Conservation (phyloP, 352 stramenopile species). For the Phytophthora litchii region DNA sequence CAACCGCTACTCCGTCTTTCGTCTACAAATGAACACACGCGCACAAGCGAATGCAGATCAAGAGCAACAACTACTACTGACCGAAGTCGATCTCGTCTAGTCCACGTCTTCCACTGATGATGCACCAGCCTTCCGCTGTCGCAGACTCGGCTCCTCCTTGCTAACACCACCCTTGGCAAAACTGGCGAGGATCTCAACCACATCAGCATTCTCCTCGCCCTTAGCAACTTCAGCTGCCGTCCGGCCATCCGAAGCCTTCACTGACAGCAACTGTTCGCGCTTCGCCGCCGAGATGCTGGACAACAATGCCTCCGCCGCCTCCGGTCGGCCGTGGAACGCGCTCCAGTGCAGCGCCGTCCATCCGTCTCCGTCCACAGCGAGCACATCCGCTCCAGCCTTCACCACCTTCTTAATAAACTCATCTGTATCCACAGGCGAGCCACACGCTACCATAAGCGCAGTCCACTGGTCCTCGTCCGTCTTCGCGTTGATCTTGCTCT, state of each 20-base stretch:
- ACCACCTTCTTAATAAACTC: constrained; percentile 79
- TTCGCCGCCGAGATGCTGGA: constrained; percentile 42
- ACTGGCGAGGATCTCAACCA: constrained; percentile 63
- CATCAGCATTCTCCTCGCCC: constrained; percentile 73
- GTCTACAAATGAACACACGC: constrained; percentile 32
- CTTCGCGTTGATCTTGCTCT: constrained; percentile 67
- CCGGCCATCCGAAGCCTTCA: constrained; percentile 67
- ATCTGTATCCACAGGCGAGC: constrained; percentile 80
- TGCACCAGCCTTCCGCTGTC: constrained; percentile 56
- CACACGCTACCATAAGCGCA: constrained; percentile 84
- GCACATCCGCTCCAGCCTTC: constrained; percentile 57
- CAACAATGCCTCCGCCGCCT: constrained; percentile 69
- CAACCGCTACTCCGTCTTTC: constrained; percentile 11
- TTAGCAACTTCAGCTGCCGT: constrained; percentile 70
- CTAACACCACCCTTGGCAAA: constrained; percentile 31
- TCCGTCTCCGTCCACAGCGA: constrained; percentile 73
- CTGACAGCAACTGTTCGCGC: constrained; percentile 47
- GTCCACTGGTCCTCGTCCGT: constrained; percentile 81
- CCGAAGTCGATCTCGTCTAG: constrained; percentile 38
- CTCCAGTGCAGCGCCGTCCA: constrained; percentile 88
- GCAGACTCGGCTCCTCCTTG: constrained; percentile 47
- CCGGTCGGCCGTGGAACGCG: constrained; percentile 78
- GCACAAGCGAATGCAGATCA: constrained; percentile 19
- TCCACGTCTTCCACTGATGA: constrained; percentile 81
- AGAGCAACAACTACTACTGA: constrained; percentile 8